Percentiles rank a stretch among this genome's conserved stretches.
phyloP scores from a whole-genome alignment of 2,329 filamentous ascomycete genomes.

The Cytospora piceae region DNA sequence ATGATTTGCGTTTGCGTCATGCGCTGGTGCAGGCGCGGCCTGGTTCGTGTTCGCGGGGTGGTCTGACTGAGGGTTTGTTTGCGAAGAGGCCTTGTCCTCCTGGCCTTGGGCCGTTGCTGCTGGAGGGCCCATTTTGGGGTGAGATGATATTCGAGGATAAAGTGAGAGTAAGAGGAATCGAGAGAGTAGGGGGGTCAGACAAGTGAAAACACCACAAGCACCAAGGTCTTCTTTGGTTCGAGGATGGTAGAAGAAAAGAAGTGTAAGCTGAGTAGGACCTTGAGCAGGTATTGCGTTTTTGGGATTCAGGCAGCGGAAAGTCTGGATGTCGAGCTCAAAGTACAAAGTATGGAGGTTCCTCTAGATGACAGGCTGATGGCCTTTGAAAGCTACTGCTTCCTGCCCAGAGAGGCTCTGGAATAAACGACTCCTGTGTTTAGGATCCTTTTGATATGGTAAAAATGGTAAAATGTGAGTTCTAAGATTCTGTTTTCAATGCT shows the following conservation, averaged over 20 bases:
- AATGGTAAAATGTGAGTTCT: neutral
- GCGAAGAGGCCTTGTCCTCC: constrained; percentile 36
- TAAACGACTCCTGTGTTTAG: neutral
- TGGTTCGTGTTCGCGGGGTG: constrained; percentile 4
- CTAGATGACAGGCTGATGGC: neutral
- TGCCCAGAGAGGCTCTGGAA: neutral
- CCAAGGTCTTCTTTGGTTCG: neutral
- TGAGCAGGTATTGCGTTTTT: neutral
- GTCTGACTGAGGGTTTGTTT: constrained; percentile 28
- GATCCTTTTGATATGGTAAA: neutral
- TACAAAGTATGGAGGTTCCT: neutral
- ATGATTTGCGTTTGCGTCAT: constrained; percentile 13
- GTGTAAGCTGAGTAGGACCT: neutral
- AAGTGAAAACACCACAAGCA: constrained; percentile 1
- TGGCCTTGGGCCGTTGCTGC: constrained; percentile 31
- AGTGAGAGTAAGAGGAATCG: neutral
- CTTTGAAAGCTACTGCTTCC: neutral
- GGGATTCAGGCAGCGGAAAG: neutral
- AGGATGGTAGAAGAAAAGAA: neutral
- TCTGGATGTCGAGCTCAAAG: neutral
- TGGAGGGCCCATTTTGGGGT: constrained; percentile 23
- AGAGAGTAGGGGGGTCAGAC: neutral
- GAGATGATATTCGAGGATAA: neutral
- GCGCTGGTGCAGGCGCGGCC: constrained; percentile 9
- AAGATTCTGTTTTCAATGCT: neutral